phyloP scores from a whole-genome alignment of 345 rosid genomes.

The Citrus trifoliata region DNA sequence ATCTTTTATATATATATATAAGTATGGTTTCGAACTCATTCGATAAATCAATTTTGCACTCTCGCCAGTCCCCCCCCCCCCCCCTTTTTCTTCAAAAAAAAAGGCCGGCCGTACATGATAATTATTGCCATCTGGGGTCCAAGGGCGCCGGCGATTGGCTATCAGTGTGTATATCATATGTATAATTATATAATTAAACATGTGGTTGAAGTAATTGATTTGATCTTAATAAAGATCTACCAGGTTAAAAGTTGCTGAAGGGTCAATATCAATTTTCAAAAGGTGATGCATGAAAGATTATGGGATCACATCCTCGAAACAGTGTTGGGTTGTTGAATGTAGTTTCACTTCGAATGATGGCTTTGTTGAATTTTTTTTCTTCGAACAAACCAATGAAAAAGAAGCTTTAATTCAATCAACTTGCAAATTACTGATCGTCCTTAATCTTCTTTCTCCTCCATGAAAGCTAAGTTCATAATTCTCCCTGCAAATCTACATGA shows the following conservation, averaged over 20 bases:
- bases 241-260: background rate
- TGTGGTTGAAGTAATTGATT: background rate
- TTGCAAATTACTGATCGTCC: background rate
- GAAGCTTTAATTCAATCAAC: constrained; percentile 5
- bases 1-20: no score
- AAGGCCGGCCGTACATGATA: no score
- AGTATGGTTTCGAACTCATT: no score
- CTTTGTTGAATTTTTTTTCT: background rate
- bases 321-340: background rate
- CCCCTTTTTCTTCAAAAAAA: no score
- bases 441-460: background rate
- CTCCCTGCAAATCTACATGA: background rate
- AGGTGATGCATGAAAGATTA: background rate
- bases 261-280: background rate
- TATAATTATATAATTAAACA: background rate
- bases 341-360: background rate
- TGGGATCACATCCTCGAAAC: background rate
- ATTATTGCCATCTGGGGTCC: no score
- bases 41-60: no score
- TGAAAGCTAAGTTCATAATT: background rate
- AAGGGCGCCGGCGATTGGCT: no score
- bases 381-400: no score
- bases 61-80: no score
- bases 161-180: no score
- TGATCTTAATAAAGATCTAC: background rate